Evolutionary conservation across 1,284 basidiomycete genomes (phyloP).

Genomic region (Exsudoporus floridanus): DNA sequence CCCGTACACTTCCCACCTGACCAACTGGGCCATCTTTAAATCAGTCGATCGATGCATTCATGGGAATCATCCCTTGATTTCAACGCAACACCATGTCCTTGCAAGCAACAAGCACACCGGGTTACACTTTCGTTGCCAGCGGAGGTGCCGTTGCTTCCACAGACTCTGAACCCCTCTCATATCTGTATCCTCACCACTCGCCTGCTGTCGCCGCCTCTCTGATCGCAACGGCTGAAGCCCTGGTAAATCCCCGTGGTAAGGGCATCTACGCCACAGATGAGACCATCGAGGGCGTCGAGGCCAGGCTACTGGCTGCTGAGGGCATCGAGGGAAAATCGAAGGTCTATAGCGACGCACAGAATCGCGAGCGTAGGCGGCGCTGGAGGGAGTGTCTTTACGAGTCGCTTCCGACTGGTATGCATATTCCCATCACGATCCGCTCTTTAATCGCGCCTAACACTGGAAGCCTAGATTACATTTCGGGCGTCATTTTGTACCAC

Average conservation of each 20-base stretch:
- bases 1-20: slow-evolving; percentile 6
- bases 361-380: slow-evolving; percentile 39
- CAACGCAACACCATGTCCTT: slow-evolving; percentile 17
- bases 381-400: slow-evolving; percentile 49
- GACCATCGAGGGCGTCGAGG: slow-evolving; percentile 45
- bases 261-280: slow-evolving; percentile 59
- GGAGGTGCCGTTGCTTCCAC: not conserved
- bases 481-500: slow-evolving; percentile 49
- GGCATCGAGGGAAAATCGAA: slow-evolving; percentile 29
- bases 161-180: slow-evolving; percentile 20
- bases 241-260: slow-evolving; percentile 49
- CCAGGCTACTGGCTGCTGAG: slow-evolving; percentile 40
- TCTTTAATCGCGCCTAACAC: not conserved
- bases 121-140: slow-evolving; percentile 24
- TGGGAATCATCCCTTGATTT: slow-evolving; percentile 7
- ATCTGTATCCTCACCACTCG: slow-evolving; percentile 45
- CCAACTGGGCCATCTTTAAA: slow-evolving; percentile 3
- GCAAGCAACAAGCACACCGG: slow-evolving; percentile 24
- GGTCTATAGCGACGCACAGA: slow-evolving; percentile 37
- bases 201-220: slow-evolving; percentile 42
- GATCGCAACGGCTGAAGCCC: slow-evolving; percentile 42
- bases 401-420: slow-evolving; percentile 42
- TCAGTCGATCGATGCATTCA: not conserved
- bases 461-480: slow-evolving; percentile 43
- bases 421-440: not conserved